Percentiles rank a stretch among this genome's conserved stretches.
Evolutionary conservation across 2,329 filamentous ascomycete genomes (phyloP).

Genomic region (Tolypocladium nubicola): DNA sequence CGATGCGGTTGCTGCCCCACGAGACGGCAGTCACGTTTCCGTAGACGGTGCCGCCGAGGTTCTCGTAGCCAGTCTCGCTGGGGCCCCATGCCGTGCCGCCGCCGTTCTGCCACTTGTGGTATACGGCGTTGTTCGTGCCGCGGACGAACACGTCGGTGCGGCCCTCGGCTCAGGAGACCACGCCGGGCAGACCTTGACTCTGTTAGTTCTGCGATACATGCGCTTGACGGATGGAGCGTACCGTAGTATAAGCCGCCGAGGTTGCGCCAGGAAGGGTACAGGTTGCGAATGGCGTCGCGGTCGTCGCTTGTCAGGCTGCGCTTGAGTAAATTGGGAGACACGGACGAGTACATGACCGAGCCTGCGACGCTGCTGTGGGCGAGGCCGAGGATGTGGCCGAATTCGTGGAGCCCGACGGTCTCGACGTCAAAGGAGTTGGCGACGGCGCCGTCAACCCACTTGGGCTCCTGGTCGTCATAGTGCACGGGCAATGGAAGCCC

Average conservation of each 20-base stretch:
- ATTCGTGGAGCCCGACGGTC: not conserved
- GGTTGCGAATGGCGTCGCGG: not conserved
- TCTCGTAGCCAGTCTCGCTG: no score
- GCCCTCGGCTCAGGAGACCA: no score
- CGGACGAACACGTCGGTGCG: not conserved
- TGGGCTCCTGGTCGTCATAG: no score
- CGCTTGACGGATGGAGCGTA: not conserved
- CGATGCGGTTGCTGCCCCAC: no score
- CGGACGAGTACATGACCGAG: not conserved
- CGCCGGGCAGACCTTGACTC: no score
- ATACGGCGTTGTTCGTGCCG: no score
- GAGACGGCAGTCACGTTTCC: no score
- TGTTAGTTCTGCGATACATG: no score
- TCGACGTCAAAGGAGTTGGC: not conserved
- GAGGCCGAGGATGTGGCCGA: not conserved
- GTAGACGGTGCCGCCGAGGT: no score
- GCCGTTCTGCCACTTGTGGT: no score
- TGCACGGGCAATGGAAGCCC: not conserved
- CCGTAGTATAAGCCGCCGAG: slow-evolving; percentile 2
- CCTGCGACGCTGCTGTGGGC: not conserved
- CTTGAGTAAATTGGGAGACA: not conserved
- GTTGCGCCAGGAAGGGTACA: not conserved
- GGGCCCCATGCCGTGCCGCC: not conserved
- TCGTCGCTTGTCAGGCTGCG: not conserved
- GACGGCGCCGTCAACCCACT: not conserved